These are phyloP conservation scores for Fusarium cicatricum DNA, from an alignment of 2,329 filamentous ascomycete genomes.

Conservation along the genomic window DNA sequence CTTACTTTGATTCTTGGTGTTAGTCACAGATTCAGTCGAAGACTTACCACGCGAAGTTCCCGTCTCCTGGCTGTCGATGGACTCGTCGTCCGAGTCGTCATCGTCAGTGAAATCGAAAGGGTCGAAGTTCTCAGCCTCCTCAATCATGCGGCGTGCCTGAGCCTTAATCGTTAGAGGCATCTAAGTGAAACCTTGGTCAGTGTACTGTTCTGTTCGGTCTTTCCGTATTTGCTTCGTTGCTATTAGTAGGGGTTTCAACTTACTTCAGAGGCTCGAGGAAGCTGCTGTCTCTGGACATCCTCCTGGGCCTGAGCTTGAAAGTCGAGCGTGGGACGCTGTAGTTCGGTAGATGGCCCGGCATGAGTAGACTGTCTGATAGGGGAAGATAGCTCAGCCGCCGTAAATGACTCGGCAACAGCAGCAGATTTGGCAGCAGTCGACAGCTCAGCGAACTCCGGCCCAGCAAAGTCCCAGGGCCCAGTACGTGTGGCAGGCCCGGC, in stretches of 20 bases:
- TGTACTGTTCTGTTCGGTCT: background rate
- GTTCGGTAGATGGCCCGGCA: background rate
- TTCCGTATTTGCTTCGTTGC: too few relatives aligned
- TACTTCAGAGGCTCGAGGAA: background rate
- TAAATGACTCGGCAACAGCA: too few relatives aligned
- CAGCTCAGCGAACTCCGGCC: too few relatives aligned
- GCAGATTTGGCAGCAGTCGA: background rate
- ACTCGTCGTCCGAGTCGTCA: background rate
- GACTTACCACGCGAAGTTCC: constrained; percentile 9
- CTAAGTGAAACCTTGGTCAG: constrained; percentile 1
- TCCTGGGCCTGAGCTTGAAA: background rate
- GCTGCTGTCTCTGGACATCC: background rate
- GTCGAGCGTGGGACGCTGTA: background rate
- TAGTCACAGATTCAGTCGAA: background rate
- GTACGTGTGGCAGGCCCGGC: background rate
- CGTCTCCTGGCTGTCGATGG: background rate
- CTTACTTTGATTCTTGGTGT: background rate
- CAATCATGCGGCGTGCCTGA: background rate
- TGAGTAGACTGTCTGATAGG: background rate
- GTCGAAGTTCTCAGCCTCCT: background rate
- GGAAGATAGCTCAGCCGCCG: too few relatives aligned
- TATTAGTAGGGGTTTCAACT: background rate
- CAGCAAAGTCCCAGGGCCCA: background rate
- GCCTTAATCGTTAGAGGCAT: background rate
- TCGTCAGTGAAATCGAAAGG: background rate